These are phyloP conservation scores for apple (Malus domestica) DNA, from an alignment of 306 rosid genomes.

Conservation along the genomic window DNA sequence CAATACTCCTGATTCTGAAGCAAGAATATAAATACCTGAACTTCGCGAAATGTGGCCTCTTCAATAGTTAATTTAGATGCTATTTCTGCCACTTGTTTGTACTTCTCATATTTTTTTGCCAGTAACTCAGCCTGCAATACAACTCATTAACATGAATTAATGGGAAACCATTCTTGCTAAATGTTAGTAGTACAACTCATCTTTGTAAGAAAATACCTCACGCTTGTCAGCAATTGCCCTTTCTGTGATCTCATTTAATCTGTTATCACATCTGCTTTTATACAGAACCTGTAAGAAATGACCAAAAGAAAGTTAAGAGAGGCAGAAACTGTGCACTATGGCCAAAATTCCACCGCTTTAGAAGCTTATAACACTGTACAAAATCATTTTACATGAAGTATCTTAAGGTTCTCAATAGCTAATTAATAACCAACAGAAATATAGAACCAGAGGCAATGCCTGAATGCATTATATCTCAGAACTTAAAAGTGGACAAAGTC, in stretches of 20 bases:
- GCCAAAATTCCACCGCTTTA: neutral
- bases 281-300: slow-evolving; percentile 60
- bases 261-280: slow-evolving; percentile 88
- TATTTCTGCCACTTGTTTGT: slow-evolving; percentile 86
- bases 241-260: slow-evolving; percentile 86
- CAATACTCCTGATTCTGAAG: slow-evolving; percentile 4
- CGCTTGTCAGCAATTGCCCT: slow-evolving; percentile 91
- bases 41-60: slow-evolving; percentile 79
- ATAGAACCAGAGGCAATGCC: neutral
- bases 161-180: slow-evolving; percentile 10
- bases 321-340: neutral
- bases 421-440: neutral
- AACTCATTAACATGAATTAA: slow-evolving; percentile 1
- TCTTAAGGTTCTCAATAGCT: no score
- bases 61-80: slow-evolving; percentile 84
- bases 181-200: slow-evolving; percentile 7
- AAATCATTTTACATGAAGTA: no score
- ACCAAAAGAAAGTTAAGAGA: neutral
- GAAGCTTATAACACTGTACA: neutral
- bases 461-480: neutral
- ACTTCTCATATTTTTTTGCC: slow-evolving; percentile 76
- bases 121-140: slow-evolving; percentile 67
- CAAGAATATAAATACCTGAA: slow-evolving; percentile 55
- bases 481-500: neutral
- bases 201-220: slow-evolving; percentile 50